Base-by-base conservation (phyloP, 345 rosid species). In the Hibiscus syriacus region DNA sequence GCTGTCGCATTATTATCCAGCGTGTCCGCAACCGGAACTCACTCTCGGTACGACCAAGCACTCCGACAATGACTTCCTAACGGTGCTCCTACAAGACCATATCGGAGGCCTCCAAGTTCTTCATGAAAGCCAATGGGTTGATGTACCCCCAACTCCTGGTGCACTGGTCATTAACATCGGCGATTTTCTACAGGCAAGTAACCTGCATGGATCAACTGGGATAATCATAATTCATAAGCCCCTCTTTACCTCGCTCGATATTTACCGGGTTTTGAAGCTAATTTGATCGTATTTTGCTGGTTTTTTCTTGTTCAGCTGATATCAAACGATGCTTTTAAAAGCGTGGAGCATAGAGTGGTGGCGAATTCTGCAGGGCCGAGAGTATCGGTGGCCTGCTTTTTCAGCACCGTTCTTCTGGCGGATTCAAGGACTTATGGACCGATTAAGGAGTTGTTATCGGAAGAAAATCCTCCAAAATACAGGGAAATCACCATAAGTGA, bases 31-130 rank as follows among this genome's bases (percentile, higher is more conserved):
- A 75, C 89, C 90, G 5, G 86, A 81, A 22, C 68, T 79, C 25
- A 78, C 90, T 14, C 9, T 84, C 55, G 90, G 89, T 30, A 66
- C 84, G 55, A 73, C 76, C 71, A 59, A 69, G 48, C 90, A 84
- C 34, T 25, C 84, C 1, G 90, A 86, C 76, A 66, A 20, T 19
- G 72, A 76, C 70, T 88, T 86, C 72, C 63, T 88, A 17, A 78
- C 87, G 0, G 78, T 88, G 23, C 87, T 88, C 46, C 76, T 84
- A 22, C 90, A 83, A 10, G 88, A 87, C 75, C 74, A 80, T n/a
- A 75, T 85, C 0, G 86, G 84, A 50, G 88, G 90, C 20, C 92
- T 87, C 56, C 90, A 87, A 32, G 80, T 83, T 48, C 72, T 41
- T 4, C 76, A 76, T 14, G 53, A 80, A 17, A 62, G 77, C 8